A percentile compares a stretch with the other conserved stretches of the same genome.
Conservation (phyloP, 1,284 basidiomycete genomes). For the Cutaneotrichosporon arboriforme region DNA sequence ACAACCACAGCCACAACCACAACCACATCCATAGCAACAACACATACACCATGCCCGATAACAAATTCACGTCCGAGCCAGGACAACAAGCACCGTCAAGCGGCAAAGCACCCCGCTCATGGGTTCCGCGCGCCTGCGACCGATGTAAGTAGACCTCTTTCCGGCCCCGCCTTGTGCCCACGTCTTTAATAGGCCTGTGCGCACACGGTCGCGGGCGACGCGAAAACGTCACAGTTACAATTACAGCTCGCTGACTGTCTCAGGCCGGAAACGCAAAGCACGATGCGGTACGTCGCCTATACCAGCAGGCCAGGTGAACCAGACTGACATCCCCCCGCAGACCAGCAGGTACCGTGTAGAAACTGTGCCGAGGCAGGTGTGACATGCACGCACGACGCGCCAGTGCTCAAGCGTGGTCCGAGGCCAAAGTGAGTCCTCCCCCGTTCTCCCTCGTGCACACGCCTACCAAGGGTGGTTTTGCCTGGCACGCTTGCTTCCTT, state of each 20-base stretch:
- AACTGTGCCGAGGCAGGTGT: slow-evolving; percentile 28
- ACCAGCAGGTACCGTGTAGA: slow-evolving; percentile 28
- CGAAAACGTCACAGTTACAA: background rate
- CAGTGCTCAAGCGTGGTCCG: slow-evolving; percentile 32
- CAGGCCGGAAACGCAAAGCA: slow-evolving; percentile 32
- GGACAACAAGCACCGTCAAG: slow-evolving; percentile 17
- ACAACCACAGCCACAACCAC: background rate
- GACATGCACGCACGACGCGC: slow-evolving; percentile 31
- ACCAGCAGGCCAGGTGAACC: too few relatives aligned
- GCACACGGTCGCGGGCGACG: background rate
- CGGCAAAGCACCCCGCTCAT: slow-evolving; percentile 22
- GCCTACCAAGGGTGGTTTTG: background rate
- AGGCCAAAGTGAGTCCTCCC: slow-evolving; percentile 23
- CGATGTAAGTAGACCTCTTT: slow-evolving; percentile 19
- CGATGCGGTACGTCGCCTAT: slow-evolving; percentile 23
- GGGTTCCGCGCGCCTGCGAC: slow-evolving; percentile 29
- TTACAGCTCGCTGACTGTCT: too few relatives aligned
- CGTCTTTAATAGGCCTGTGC: background rate
- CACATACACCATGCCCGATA: slow-evolving; percentile 1
- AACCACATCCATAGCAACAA: background rate
- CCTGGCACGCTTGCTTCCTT: background rate
- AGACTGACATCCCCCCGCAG: slow-evolving; percentile 7
- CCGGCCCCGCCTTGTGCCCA: too few relatives aligned
- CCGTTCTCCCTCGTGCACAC: background rate
- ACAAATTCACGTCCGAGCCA: slow-evolving; percentile 5